These are phyloP conservation scores for Rhamnella rubrinervis DNA, from an alignment of 331 rosid genomes.

Conservation along the genomic window DNA sequence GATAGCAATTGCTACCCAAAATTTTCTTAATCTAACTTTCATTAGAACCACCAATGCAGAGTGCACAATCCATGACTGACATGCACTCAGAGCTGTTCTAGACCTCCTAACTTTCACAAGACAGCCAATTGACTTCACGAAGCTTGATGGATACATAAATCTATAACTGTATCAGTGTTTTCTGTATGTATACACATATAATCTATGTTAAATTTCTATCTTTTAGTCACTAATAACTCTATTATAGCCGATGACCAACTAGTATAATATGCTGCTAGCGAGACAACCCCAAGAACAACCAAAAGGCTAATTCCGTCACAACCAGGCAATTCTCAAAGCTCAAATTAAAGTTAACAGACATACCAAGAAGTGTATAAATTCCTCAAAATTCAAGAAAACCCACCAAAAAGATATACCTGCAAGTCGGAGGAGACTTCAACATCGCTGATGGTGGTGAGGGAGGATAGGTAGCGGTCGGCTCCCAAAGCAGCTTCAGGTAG, in stretches of 20 bases:
- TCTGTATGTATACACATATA: no score
- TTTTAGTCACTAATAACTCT: no score
- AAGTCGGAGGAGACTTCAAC: conserved; percentile 81
- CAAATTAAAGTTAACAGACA: neutral
- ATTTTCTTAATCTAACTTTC: neutral
- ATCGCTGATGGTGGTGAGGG: conserved; percentile 83
- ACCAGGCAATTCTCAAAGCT: neutral
- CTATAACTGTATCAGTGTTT: no score
- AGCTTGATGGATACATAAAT: no score
- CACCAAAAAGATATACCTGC: conserved; percentile 52
- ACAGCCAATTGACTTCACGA: neutral
- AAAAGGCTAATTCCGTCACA: neutral
- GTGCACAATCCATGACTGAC: neutral
- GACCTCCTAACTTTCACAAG: neutral
- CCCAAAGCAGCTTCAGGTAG: conserved; percentile 86
- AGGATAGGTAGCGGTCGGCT: conserved; percentile 82
- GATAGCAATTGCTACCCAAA: neutral
- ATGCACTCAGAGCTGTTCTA: neutral
- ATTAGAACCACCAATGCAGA: neutral
- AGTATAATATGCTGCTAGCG: no score
- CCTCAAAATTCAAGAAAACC: conserved; percentile 2
- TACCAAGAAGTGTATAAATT: neutral
- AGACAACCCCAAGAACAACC: neutral
- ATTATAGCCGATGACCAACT: no score
- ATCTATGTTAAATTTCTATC: no score